phyloP scores from a whole-genome alignment of 768 basidiomycete species.

The Lenzites betulinus region DNA sequence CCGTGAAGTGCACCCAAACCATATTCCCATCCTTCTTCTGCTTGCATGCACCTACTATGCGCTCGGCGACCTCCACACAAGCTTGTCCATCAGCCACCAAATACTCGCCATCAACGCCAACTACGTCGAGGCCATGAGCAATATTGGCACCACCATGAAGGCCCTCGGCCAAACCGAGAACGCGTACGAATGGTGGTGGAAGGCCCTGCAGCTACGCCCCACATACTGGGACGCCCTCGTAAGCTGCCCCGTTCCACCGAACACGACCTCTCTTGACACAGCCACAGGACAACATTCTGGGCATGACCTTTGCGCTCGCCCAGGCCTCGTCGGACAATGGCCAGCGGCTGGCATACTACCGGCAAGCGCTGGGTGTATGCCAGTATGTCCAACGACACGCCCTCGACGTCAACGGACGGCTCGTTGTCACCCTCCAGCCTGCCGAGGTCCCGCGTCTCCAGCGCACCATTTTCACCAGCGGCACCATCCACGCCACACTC shows the following conservation, averaged over 20 bases:
- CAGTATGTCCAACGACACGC: constrained; percentile 35
- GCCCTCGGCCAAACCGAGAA: constrained; percentile 35
- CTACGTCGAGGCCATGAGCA: constrained; percentile 42
- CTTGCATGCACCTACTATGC: constrained; percentile 40
- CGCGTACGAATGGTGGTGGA: constrained; percentile 44
- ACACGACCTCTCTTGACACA: too few species aligned
- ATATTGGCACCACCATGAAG: constrained; percentile 40
- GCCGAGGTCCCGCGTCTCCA: constrained; percentile 45
- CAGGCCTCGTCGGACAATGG: constrained; percentile 17
- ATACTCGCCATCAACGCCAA: constrained; percentile 35
- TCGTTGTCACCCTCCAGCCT: constrained; percentile 29
- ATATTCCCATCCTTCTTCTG: constrained; percentile 38
- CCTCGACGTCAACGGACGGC: constrained; percentile 25
- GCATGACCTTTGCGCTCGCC: constrained; percentile 30
- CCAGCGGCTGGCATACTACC: constrained; percentile 22
- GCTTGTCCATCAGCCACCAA: constrained; percentile 34
- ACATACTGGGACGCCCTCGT: constrained; percentile 39
- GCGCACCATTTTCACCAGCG: constrained; percentile 45
- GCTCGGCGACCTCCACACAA: constrained; percentile 34
- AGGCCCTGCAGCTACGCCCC: constrained; percentile 37
- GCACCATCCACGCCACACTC: constrained; percentile 38
- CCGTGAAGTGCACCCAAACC: constrained; percentile 34
- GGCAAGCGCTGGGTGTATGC: constrained; percentile 37
- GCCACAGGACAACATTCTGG: constrained; percentile 39
- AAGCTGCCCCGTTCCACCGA: constrained; percentile 9